Conservation (phyloP, 1,284 basidiomycete genomes). For the Rhodotorula sp. region DNA sequence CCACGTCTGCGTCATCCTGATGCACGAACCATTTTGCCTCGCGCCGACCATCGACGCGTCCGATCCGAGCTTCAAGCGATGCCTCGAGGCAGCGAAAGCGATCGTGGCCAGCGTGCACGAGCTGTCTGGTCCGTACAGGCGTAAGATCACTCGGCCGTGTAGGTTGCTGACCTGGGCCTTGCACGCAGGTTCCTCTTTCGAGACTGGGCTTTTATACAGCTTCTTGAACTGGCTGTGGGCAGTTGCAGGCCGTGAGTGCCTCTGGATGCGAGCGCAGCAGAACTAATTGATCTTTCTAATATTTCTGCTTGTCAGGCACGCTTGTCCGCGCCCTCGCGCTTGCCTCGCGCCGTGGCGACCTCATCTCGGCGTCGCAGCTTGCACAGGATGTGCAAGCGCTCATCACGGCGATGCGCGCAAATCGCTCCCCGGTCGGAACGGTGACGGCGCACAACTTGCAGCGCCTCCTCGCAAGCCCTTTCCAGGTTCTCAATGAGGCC, state of each 20-base stretch:
- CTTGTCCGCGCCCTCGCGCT: slow-evolving; percentile 38
- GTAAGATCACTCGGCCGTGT: too few species aligned
- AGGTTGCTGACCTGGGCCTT: background rate
- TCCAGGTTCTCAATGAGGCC: slow-evolving; percentile 9
- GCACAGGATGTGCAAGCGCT: slow-evolving; percentile 19
- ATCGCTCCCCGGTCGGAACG: slow-evolving; percentile 5
- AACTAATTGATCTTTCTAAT: background rate
- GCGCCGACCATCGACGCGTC: background rate
- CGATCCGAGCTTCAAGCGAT: slow-evolving; percentile 21
- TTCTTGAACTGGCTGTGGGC: slow-evolving; percentile 30
- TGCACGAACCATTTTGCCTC: slow-evolving; percentile 38
- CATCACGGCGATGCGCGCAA: slow-evolving; percentile 13
- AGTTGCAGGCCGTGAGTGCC: slow-evolving; percentile 16
- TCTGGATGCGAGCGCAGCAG: background rate
- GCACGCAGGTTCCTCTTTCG: slow-evolving; percentile 17
- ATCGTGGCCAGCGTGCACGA: slow-evolving; percentile 34
- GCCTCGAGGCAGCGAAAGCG: slow-evolving; percentile 31
- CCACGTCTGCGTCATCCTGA: slow-evolving; percentile 36
- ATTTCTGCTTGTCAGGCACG: slow-evolving; percentile 16
- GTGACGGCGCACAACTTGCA: slow-evolving; percentile 15
- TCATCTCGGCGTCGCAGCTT: slow-evolving; percentile 1
- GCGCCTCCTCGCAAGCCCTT: slow-evolving; percentile 18
- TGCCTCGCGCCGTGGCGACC: slow-evolving; percentile 9
- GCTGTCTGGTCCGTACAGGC: slow-evolving; percentile 26
- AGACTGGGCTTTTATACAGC: slow-evolving; percentile 13